These are phyloP conservation scores for Phialemoniopsis sp. DNA, from an alignment of 2,329 filamentous ascomycete genomes.

Conservation along the genomic window DNA sequence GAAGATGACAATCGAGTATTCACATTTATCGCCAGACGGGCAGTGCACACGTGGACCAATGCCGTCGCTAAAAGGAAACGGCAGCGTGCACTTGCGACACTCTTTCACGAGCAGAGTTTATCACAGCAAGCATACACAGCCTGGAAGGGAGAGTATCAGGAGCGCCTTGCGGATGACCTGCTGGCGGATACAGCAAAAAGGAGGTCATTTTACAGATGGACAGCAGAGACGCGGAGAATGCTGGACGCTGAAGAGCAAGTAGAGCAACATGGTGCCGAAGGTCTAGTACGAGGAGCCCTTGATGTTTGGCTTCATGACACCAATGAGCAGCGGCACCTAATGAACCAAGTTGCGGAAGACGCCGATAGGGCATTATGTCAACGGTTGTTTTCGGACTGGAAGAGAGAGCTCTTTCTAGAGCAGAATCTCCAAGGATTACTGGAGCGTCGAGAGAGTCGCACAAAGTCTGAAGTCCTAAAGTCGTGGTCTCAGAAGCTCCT, in stretches of 20 bases:
- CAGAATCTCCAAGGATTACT: slow-evolving; percentile 4
- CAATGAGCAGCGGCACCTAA: too few species aligned
- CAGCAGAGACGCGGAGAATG: background rate
- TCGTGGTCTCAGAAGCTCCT: slow-evolving; percentile 5
- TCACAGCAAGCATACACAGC: slow-evolving; percentile 15
- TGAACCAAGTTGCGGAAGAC: too few species aligned
- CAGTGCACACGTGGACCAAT: too few species aligned
- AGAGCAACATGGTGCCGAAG: too few species aligned
- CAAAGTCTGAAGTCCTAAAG: background rate
- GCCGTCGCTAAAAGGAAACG: slow-evolving; percentile 48
- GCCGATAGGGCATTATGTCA: too few species aligned
- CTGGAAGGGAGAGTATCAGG: background rate
- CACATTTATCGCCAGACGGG: too few species aligned
- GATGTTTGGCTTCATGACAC: too few species aligned
- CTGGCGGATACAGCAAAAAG: background rate
- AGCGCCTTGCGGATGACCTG: background rate
- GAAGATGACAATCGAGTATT: too few species aligned
- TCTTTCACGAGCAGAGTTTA: slow-evolving; percentile 18
- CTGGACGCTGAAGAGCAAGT: background rate
- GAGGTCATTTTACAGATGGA: background rate
- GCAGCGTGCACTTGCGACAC: slow-evolving; percentile 18
- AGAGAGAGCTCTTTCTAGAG: slow-evolving; percentile 2
- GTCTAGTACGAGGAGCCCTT: too few species aligned
- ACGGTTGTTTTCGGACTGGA: slow-evolving; percentile 6
- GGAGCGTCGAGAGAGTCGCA: background rate